phyloP scores from a whole-genome alignment of 306 rosid genomes.

The Vigna radiata region DNA sequence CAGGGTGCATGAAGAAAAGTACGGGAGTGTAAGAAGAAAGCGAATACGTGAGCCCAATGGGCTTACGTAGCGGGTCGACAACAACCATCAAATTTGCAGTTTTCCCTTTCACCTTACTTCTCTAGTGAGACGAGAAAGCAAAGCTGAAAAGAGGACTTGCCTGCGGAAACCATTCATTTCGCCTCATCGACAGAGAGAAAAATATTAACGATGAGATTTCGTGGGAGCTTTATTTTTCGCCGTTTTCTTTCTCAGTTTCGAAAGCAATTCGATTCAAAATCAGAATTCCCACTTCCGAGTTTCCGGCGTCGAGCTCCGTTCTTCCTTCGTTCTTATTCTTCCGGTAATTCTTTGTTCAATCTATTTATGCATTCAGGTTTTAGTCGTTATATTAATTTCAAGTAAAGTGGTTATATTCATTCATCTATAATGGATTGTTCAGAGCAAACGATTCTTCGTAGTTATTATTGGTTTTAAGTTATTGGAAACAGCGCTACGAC shows the following conservation, averaged over 20 bases:
- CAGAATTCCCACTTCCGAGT: background rate
- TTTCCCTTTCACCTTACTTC: background rate
- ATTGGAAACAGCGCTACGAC: background rate
- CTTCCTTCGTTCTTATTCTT: conserved; percentile 52
- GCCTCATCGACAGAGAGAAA: background rate
- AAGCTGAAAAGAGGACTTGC: background rate
- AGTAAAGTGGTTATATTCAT: background rate
- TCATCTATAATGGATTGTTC: conserved; percentile 1
- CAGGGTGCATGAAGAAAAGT: too few species aligned
- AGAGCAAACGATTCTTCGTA: background rate
- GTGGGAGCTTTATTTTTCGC: conserved; percentile 34
- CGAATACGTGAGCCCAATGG: conserved; percentile 17
- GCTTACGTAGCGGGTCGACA: background rate
- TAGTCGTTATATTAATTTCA: background rate
- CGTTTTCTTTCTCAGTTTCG: conserved; percentile 36
- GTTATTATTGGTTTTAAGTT: background rate
- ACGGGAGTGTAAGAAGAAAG: background rate
- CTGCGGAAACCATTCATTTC: background rate
- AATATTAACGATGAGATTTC: conserved; percentile 43
- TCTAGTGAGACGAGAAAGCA: background rate
- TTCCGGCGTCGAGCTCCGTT: conserved; percentile 33
- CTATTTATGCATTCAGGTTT: conserved; percentile 1
- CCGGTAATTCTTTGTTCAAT: conserved; percentile 43
- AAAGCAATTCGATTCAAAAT: conserved; percentile 36
- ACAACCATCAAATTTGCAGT: background rate